Base-by-base conservation (phyloP, 192 early-diverging fungal genomes). In the Dispira parvispora region DNA sequence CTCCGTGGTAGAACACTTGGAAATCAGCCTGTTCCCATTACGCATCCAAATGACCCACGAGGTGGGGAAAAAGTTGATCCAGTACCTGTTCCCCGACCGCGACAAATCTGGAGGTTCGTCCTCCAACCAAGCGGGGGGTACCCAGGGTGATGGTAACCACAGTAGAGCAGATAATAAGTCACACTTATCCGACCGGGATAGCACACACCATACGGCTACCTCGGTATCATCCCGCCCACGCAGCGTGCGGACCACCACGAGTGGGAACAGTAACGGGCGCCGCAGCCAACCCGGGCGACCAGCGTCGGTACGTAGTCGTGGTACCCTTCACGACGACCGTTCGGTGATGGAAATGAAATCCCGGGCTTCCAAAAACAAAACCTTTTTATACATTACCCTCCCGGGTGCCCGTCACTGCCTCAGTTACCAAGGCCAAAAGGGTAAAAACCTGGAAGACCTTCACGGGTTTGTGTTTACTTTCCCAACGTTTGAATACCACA, bases 331-430 rank as follows among this genome's bases (percentile, higher is more conserved):
- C 16, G 63, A 55, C 46, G 27, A 60, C 69, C 2, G 71, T 83
- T 69, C 83, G 80, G 67, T 94, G 1, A 75, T 79, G 58, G 79
- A 89, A 60, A 94, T 96, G 91, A 91, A 93, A 68, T 72, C 73
- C 52, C 73, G 92, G 10, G 90, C 93, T 12, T 81, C 85, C 27
- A 73, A 85, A 62, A 94, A 92, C 73, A 80, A 82, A 61, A 87
- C 88, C 43, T 96, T 96, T 74, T 82, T 96, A 23, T 85, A 92
- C 68, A 87, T 96, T 67, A 92, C 91, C 54, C 80, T 95, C 28
- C 89, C 89, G 0, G 84, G 81, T 13, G 82, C 81, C n/a, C 80
- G 80, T 45, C 81, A 86, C 61, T 91, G 89, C 60, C 69, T 96
- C 18, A 88, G 83, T 62, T 96, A 94, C 68, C 86, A 87, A 80